A percentile compares a stretch with the other conserved stretches of the same genome.
Conservation (phyloP, 2,329 filamentous ascomycete species). For the Ophiostoma montium region DNA sequence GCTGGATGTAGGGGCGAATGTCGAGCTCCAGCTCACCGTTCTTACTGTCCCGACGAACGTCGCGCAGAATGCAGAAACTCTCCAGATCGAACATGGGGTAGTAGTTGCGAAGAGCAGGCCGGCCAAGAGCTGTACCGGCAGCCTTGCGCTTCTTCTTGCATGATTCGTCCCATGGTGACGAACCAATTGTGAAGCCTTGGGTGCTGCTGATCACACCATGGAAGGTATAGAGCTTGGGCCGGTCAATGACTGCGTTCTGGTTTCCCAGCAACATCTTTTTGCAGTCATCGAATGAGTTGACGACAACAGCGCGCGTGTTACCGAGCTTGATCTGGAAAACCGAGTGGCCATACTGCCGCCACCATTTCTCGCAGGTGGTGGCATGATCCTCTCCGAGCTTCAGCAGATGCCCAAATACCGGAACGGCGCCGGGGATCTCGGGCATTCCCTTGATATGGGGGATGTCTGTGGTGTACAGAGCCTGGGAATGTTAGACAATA, state of each 20-base stretch:
- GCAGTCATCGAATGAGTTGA: conserved; percentile 64
- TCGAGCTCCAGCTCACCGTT: conserved; percentile 39
- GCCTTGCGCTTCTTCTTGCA: conserved; percentile 67
- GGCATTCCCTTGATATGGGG: conserved; percentile 48
- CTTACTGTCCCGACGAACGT: conserved; percentile 49
- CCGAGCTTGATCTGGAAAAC: conserved; percentile 57
- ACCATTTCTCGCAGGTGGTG: conserved; percentile 39
- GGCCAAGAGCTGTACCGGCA: conserved; percentile 63
- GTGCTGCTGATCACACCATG: conserved; percentile 65
- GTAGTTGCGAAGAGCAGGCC: conserved; percentile 55
- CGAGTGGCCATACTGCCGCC: conserved; percentile 40
- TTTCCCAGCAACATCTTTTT: conserved; percentile 65
- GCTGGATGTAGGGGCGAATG: conserved; percentile 58
- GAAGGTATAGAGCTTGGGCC: conserved; percentile 69
- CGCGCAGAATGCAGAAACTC: conserved; percentile 54
- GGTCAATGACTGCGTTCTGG: conserved; percentile 63
- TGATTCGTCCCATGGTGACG: conserved; percentile 71
- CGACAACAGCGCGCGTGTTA: conserved; percentile 60
- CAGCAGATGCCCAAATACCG: conserved; percentile 48
- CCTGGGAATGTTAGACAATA: neutral
- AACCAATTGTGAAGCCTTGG: conserved; percentile 71
- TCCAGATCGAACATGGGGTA: conserved; percentile 75
- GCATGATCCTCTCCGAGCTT: conserved; percentile 46
- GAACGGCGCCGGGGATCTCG: conserved; percentile 42
- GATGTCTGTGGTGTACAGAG: conserved; percentile 34